Evolutionary conservation across 2,329 filamentous ascomycete genomes (phyloP).

Genomic region (Ophiostoma ulmi): DNA sequence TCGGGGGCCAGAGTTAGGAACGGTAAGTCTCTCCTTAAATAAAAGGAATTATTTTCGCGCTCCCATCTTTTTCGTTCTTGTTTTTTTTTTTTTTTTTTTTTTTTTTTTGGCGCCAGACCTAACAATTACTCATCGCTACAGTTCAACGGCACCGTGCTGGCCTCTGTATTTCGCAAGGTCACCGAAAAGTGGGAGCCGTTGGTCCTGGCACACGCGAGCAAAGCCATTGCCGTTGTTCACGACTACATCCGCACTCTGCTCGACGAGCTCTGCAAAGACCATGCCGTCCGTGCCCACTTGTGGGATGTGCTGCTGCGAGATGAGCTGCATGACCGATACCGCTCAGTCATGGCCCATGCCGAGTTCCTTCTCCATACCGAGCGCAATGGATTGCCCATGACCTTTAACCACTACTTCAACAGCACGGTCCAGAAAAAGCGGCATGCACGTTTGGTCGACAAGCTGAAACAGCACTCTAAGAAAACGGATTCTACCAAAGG

Average conservation of each 20-base stretch:
- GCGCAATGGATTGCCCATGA: conserved; percentile 41
- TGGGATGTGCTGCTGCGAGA: conserved; percentile 43
- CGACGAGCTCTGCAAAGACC: conserved; percentile 35
- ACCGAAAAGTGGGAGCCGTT: conserved; percentile 50
- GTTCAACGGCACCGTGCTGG: conserved; percentile 41
- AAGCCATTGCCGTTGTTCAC: conserved; percentile 47
- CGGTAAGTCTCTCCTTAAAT: conserved; percentile 30
- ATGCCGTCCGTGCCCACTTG: conserved; percentile 34
- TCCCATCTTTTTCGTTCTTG: conserved; percentile 30
- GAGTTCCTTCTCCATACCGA: conserved; percentile 51
- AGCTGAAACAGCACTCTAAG: background rate
- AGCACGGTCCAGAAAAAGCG: conserved; percentile 34
- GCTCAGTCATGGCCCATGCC: conserved; percentile 44
- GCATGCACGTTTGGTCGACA: conserved; percentile 22
- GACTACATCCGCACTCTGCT: conserved; percentile 46
- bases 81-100: background rate
- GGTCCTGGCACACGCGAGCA: conserved; percentile 45
- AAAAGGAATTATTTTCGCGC: too few species aligned
- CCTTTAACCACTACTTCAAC: conserved; percentile 51
- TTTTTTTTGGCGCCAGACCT: too few species aligned
- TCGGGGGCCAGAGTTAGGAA: conserved; percentile 53
- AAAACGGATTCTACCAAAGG: background rate
- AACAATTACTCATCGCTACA: conserved; percentile 19
- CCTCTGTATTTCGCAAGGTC: conserved; percentile 48
- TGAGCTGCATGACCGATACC: conserved; percentile 43